phyloP scores from a whole-genome alignment of 2,329 filamentous ascomycete species.

The Fusarium devonianum region DNA sequence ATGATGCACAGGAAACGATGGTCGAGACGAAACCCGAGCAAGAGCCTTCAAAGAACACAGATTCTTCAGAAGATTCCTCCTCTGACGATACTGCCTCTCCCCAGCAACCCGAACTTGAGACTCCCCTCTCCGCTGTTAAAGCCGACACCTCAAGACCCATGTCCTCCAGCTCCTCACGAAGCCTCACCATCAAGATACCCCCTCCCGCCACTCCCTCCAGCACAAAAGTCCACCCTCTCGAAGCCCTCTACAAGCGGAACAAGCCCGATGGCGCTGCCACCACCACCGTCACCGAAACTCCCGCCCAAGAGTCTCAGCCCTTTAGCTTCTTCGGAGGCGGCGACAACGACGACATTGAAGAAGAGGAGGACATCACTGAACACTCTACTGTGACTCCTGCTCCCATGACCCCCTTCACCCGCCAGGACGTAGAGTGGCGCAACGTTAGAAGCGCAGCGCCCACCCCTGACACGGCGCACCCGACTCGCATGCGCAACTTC shows the following conservation, averaged over 20 bases:
- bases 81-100: slow-evolving; percentile 13
- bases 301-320: slow-evolving; percentile 56
- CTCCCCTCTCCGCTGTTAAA: slow-evolving; percentile 38
- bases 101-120: slow-evolving; percentile 25
- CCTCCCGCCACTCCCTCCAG: slow-evolving; percentile 55
- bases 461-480: slow-evolving; percentile 90
- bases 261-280: slow-evolving; percentile 53
- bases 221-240: slow-evolving; percentile 77
- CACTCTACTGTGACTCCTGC: slow-evolving; percentile 44
- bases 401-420: slow-evolving; percentile 85
- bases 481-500: slow-evolving; percentile 68
- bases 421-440: slow-evolving; percentile 77
- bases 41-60: slow-evolving; percentile 23
- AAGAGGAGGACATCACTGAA: slow-evolving; percentile 52
- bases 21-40: slow-evolving; percentile 8
- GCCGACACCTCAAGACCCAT: slow-evolving; percentile 51
- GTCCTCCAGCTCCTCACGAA: slow-evolving; percentile 59
- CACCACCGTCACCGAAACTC: slow-evolving; percentile 44
- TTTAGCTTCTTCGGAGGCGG: slow-evolving; percentile 80
- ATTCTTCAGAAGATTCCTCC: slow-evolving; percentile 25
- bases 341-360: slow-evolving; percentile 54
- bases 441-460: slow-evolving; percentile 87
- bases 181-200: slow-evolving; percentile 64
- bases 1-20: slow-evolving; percentile 33
- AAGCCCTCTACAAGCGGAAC: slow-evolving; percentile 86